Percentiles rank a stretch among this genome's conserved stretches.
Conservation (phyloP, 2,329 filamentous ascomycete species). For the Raffaelea deltoideospora region DNA sequence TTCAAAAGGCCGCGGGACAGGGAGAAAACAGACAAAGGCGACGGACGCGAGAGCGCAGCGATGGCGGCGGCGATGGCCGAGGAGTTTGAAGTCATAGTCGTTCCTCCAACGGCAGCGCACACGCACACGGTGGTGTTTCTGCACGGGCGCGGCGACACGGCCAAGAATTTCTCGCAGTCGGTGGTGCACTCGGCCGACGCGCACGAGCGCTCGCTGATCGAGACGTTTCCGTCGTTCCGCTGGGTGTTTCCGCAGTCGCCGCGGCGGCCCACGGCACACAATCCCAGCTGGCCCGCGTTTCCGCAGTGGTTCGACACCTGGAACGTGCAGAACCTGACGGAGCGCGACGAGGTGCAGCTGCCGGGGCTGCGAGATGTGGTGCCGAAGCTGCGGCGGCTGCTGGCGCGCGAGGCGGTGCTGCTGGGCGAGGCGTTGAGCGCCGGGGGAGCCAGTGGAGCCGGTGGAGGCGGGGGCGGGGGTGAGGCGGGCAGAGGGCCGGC, state of each 20-base stretch:
- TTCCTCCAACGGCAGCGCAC: conserved; percentile 11
- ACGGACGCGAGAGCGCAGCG: too few species aligned
- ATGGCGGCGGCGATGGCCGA: too few species aligned
- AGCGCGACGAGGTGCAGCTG: conserved; percentile 26
- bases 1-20: too few species aligned
- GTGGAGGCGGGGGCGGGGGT: too few species aligned
- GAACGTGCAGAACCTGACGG: conserved; percentile 20
- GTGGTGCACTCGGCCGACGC: conserved; percentile 18
- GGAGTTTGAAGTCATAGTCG: too few species aligned
- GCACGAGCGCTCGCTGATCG: conserved; percentile 16
- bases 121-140: conserved; percentile 28
- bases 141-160: conserved; percentile 25
- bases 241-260: conserved; percentile 36
- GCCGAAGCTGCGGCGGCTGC: conserved; percentile 15
- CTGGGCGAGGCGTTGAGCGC: too few species aligned
- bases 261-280: conserved; percentile 17
- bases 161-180: conserved; percentile 15
- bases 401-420: conserved; percentile 15
- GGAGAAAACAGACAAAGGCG: too few species aligned
- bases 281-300: conserved; percentile 11
- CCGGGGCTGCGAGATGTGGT: conserved; percentile 24
- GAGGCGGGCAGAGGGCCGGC: too few species aligned
- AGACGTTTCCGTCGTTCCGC: conserved; percentile 26
- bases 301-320: conserved; percentile 29
- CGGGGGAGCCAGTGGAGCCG: too few species aligned